Evolutionary conservation across 768 basidiomycete species (phyloP).

Genomic region (Russula abietina): DNA sequence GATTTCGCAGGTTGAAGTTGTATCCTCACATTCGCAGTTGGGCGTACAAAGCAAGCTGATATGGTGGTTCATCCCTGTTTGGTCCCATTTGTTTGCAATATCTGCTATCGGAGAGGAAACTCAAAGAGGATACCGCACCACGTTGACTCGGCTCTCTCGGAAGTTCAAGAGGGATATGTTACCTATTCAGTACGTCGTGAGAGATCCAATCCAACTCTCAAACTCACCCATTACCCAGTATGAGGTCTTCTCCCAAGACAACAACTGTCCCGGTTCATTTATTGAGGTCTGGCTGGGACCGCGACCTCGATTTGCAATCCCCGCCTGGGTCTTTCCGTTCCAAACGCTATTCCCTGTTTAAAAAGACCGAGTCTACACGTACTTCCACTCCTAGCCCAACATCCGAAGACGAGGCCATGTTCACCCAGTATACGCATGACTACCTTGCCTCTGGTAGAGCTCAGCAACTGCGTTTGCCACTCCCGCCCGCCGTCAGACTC

Average conservation of each 20-base stretch:
- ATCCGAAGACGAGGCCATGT: constrained; percentile 12
- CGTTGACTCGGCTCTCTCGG: constrained; percentile 10
- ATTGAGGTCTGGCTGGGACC: constrained; percentile 24
- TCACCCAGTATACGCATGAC: constrained; percentile 13
- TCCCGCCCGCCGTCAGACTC: constrained; percentile 6
- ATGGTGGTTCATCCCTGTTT: constrained; percentile 25
- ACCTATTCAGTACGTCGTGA: constrained; percentile 21
- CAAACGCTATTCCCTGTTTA: constrained; percentile 8
- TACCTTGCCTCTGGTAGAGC: constrained; percentile 18
- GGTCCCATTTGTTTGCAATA: constrained; percentile 20
- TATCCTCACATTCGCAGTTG: not conserved
- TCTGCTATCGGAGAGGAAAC: constrained; percentile 20
- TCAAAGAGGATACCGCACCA: constrained; percentile 11
- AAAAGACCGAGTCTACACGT: constrained; percentile 9
- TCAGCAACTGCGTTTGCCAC: constrained; percentile 14
- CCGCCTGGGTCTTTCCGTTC: constrained; percentile 7
- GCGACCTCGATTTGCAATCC: constrained; percentile 17
- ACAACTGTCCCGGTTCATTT: constrained; percentile 17
- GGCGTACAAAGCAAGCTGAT: constrained; percentile 15
- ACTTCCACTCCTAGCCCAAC: constrained; percentile 12
- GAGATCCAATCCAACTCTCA: not conserved
- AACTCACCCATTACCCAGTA: constrained; percentile 2
- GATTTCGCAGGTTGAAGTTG: constrained; percentile 11
- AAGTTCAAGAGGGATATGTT: not conserved
- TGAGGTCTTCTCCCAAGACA: constrained; percentile 4